Evolutionary conservation across 1,139 yeast genomes (phyloP).

Genomic region (Schizosaccharomyces versatilis): DNA sequence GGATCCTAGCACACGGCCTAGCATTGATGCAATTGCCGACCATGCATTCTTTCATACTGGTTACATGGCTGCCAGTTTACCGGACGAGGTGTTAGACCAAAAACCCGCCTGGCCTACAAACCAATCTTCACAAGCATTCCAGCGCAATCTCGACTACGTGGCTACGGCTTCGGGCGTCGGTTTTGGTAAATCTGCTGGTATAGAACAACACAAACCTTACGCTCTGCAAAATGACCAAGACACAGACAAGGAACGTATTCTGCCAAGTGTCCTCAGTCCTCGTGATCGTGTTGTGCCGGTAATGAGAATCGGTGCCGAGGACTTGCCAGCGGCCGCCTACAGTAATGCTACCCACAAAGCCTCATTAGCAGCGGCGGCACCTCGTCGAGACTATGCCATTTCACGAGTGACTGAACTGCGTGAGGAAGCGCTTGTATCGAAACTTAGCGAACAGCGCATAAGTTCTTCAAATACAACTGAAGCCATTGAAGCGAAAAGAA

Average conservation of each 20-base stretch:
- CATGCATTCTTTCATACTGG: conserved; percentile 65
- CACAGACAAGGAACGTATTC: conserved; percentile 7
- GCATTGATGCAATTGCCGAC: conserved; percentile 52
- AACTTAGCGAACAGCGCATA: background rate
- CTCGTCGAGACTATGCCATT: background rate
- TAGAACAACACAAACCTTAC: conserved; percentile 4
- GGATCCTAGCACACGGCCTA: conserved; percentile 65
- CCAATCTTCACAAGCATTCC: conserved; percentile 5
- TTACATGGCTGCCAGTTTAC: conserved; percentile 54
- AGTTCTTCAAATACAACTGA: background rate
- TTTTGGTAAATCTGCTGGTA: conserved; percentile 10
- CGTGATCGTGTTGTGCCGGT: conserved; percentile 4
- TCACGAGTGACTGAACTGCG: background rate
- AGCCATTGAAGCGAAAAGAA: background rate
- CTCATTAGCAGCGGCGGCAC: background rate
- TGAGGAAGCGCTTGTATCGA: background rate
- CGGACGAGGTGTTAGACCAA: conserved; percentile 38
- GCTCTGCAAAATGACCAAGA: conserved; percentile 2
- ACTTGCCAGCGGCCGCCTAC: background rate
- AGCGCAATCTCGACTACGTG: conserved; percentile 6
- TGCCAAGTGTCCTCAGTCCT: conserved; percentile 8
- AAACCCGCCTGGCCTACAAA: conserved; percentile 25
- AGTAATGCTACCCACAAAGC: background rate
- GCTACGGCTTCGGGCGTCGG: conserved; percentile 11
- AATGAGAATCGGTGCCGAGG: background rate